Evolutionary conservation across 2,329 filamentous ascomycete genomes (phyloP), one percentile per base, ranked within the genome.

Genomic region (Chrysoporthe austroafricana): DNA sequence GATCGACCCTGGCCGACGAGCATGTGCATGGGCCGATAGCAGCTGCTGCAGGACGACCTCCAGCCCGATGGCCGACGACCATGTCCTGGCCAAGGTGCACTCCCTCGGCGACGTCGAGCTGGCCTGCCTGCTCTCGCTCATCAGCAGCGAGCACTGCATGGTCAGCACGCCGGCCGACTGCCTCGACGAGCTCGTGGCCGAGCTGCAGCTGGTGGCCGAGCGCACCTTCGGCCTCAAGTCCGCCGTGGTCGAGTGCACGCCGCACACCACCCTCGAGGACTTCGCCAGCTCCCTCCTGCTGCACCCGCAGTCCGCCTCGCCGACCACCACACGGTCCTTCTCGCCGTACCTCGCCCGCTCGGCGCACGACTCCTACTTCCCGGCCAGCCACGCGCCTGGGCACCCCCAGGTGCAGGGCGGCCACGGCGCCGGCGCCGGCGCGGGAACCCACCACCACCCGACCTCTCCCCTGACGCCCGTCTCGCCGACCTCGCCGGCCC

Each of bases 31-130:
- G 50, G 59, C n/a, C 21, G 48, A 14, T 56, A 60, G 57, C 36
- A 43, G 16, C 50, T 36, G 32, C 52, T 54, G 36, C 59, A 66
- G 64, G 5, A 21, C 56, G 64, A 42, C 69, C 36, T 21, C 18
- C 36, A 70, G 70, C 73, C 73, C 76, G 74, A 91, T 91, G 89
- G 88, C 86, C 77, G 82, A 87, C 80, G 83, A 86, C 74, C 79
- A 80, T 66, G 83, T 94, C 70, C 81, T 90, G 70, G 83, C 86
- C 71, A 91, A 90, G 78, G 86, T 96, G 73, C 91, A 94, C 75
- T 86, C 88, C 72, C 84, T 98, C 71, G 92, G 90, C 74, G 94
- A 97, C 80, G 85, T 97, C 52, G 94, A 97, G 80, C 87, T 98
- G 69, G 96, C 95, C 34, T 82, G 91, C 16, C 85, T 98, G 52